Conservation (phyloP, 768 basidiomycete genomes). For the Collybia mongolica region DNA sequence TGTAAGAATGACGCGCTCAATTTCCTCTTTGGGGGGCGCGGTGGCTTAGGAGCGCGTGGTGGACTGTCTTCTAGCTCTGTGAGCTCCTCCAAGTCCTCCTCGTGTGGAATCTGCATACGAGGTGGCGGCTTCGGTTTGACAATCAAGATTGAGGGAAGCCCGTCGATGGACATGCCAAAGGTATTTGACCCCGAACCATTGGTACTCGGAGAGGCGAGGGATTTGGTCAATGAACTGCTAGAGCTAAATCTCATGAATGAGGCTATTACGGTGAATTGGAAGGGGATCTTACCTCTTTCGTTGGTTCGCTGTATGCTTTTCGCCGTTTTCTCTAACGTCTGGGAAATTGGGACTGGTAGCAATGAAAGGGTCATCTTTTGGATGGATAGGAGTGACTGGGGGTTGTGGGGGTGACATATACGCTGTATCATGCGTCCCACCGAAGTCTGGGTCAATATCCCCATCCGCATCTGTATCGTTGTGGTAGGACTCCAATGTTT, state of each 20-base stretch:
- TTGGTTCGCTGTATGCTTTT: not conserved
- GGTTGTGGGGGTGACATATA: not conserved
- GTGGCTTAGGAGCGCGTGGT: constrained; percentile 5
- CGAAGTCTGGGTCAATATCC: constrained; percentile 32
- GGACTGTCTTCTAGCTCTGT: not conserved
- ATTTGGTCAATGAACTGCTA: no score
- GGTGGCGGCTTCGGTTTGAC: constrained; percentile 12
- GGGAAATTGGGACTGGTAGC: no score
- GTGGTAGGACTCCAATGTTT: not conserved
- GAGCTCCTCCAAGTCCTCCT: not conserved
- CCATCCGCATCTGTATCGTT: constrained; percentile 34
- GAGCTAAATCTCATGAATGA: no score
- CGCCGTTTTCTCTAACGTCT: not conserved
- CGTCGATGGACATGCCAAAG: constrained; percentile 2
- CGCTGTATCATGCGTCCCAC: constrained; percentile 8
- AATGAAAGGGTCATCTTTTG: not conserved
- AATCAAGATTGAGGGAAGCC: constrained; percentile 32
- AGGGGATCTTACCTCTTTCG: constrained; percentile 7
- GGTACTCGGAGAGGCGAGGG: no score
- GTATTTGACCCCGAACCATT: no score
- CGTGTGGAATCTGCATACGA: not conserved
- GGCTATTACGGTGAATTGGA: not conserved
- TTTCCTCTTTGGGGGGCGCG: not conserved
- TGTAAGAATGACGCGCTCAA: not conserved
- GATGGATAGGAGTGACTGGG: not conserved